Evolutionary conservation across 2,329 filamentous ascomycete genomes (phyloP), one percentile per base, ranked within the genome.

Genomic region (Arthrobotrys conoides): DNA sequence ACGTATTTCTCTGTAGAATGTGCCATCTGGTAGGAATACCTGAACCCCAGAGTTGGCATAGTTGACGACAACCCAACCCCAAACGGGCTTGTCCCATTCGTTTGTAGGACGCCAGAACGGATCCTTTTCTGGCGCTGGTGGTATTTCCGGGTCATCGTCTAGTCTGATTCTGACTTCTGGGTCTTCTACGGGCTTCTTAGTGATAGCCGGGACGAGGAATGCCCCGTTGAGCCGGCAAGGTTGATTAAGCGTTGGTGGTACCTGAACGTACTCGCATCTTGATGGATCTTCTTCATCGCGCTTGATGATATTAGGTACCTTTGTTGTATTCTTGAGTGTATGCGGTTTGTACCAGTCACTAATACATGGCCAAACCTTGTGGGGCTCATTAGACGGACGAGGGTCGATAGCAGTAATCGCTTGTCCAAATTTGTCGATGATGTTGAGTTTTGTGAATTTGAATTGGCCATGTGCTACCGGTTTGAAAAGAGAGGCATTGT

Each of bases 391-490:
- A 3, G 27, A 55, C n/a, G 24, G 22, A 16, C 46, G 0, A 10
- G 79, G 66, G 53, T 85, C 83, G 18, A 85, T 83, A 20, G 82
- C 82, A 8, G 79, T 49, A 24, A 86, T 65, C 10, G 82, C 81
- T 63, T 87, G 87, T 0, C 87, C 87, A 53, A 87, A 87, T 80
- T 87, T 87, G 82, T 88, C 87, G 36, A 87, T 82, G 55, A 87
- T 83, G 80, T 86, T 86, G 51, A 88, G 70, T 78, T 87, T 86
- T 1, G 83, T 83, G 78, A 87, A 86, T 12, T 81, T 80, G 33
- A 87, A 82, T 79, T 88, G 87, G 0, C 87, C 87, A 79, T 88
- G 87, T 0, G 84, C 86, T 0, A 84, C 86, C 0, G 84, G 84
- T 57, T 84, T 83, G 76, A 85, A 83, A 5, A 82, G 76, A 44